Conservation (phyloP, 2,329 filamentous ascomycete genomes). For the Colletotrichum neosansevieriae region DNA sequence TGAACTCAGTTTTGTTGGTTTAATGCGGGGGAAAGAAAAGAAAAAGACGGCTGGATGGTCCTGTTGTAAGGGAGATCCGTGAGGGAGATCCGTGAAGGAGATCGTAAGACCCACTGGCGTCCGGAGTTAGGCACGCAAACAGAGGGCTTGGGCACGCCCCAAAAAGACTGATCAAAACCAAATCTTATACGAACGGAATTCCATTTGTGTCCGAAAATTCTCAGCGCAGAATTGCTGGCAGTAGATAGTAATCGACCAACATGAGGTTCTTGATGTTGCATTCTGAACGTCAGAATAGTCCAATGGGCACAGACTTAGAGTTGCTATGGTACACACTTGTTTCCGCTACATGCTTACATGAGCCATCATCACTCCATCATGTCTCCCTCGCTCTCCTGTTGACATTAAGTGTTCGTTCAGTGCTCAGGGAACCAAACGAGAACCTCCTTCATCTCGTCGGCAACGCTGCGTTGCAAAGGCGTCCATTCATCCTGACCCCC, state of each 20-base stretch:
- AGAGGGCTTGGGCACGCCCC: slow-evolving; percentile 22
- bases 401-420: background rate
- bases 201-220: background rate
- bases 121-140: slow-evolving; percentile 25
- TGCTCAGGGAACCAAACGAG: background rate
- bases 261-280: too few relatives aligned
- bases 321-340: too few relatives aligned
- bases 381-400: too few relatives aligned
- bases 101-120: slow-evolving; percentile 6
- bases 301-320: too few relatives aligned
- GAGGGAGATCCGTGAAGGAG: too few relatives aligned
- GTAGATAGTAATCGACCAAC: too few relatives aligned
- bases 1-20: slow-evolving; percentile 51
- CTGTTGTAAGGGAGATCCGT: too few relatives aligned
- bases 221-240: background rate
- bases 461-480: background rate
- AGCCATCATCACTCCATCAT: too few relatives aligned
- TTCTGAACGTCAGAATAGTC: too few relatives aligned
- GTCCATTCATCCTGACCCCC: background rate
- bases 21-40: background rate
- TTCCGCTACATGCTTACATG: too few relatives aligned
- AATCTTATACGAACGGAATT: slow-evolving; percentile 19
- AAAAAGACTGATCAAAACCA: slow-evolving; percentile 1
- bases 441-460: background rate
- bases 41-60: too few relatives aligned